Evolutionary conservation across 2,329 filamentous ascomycete genomes (phyloP), one percentile per base, ranked within the genome.

Genomic region (Xylogone sp.): DNA sequence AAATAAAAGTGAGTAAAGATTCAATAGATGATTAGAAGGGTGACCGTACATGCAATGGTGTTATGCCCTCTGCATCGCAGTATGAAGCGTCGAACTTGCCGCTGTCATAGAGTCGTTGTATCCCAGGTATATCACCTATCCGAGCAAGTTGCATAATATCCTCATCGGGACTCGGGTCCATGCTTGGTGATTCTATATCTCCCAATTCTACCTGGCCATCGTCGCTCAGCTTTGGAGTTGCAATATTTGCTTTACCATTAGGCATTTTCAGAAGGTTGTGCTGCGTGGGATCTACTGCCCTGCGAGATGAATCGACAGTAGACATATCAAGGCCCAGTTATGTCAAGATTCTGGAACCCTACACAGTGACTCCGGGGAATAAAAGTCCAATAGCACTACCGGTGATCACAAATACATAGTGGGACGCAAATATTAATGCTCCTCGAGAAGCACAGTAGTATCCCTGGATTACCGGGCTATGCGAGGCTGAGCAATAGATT

Each of bases 111-210:
- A 99, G 78, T 74, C 86, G 91, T 74, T 96, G 88, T 76, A 99
- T 94, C 49, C 83, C 87, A 7, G 79, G 76, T 54, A 97, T 82
- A 66, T 99, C 91, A 52, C 95, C 94, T 60, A 96, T 72, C 54
- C 94, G 81, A 42, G 94, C 91, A 67, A 97, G 75, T 74, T 97
- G 93, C 93, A 99, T 97, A 60, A 99, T 86, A 72, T 99, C 93
- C 60, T 89, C 81, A 64, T 89, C 83, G 3, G 67, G 60, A 45
- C 29, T 56, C 18, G 51, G 44, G 13, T 54, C 58, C 4, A 56
- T 56, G 9, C 54, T 61, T 5, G 59, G 47, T 1, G 60, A 48
- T 22, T 60, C 47, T 45, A 69, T 65, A 31, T 64, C 59, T 24
- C 63, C 61, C 50, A 69, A 56, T 53, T 69, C 67, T 19, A 69